Conservation (phyloP, 768 basidiomycete genomes). For the Obba rivulosa region DNA sequence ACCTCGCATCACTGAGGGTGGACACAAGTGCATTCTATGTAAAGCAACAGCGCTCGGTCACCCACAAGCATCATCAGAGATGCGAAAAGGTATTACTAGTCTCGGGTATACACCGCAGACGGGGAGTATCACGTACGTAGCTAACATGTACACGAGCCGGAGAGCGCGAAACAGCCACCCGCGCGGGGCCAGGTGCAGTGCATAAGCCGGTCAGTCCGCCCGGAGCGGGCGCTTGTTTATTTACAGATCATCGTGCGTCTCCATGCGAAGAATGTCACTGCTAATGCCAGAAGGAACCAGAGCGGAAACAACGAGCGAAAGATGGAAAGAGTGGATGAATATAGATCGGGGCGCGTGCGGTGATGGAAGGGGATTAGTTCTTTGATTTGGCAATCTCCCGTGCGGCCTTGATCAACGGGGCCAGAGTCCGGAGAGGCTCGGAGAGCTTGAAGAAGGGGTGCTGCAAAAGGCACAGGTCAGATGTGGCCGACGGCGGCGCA, state of each 20-base stretch:
- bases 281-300: background rate
- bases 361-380: conserved; percentile 1
- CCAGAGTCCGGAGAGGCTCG: conserved; percentile 80
- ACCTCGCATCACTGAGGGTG: background rate
- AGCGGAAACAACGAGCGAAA: conserved; percentile 1
- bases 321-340: conserved; percentile 10
- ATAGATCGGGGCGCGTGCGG: conserved; percentile 14
- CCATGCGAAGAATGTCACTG: background rate
- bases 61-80: background rate
- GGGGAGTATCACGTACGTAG: conserved; percentile 4
- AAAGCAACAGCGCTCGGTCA: background rate
- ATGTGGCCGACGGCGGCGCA: background rate
- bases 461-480: conserved; percentile 28
- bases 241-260: too few relatives aligned
- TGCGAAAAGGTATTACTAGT: conserved; percentile 3
- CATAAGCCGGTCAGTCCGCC: too few relatives aligned
- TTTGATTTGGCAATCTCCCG: conserved; percentile 75
- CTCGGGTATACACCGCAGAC: conserved; percentile 7
- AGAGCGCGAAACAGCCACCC: too few relatives aligned
- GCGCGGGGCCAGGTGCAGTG: too few relatives aligned
- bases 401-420: conserved; percentile 90
- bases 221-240: too few relatives aligned
- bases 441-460: conserved; percentile 87
- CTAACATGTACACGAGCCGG: too few relatives aligned
- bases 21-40: background rate